phyloP scores from a whole-genome alignment of 2,329 filamentous ascomycete species.

The Apiospora rasikravindrae region DNA sequence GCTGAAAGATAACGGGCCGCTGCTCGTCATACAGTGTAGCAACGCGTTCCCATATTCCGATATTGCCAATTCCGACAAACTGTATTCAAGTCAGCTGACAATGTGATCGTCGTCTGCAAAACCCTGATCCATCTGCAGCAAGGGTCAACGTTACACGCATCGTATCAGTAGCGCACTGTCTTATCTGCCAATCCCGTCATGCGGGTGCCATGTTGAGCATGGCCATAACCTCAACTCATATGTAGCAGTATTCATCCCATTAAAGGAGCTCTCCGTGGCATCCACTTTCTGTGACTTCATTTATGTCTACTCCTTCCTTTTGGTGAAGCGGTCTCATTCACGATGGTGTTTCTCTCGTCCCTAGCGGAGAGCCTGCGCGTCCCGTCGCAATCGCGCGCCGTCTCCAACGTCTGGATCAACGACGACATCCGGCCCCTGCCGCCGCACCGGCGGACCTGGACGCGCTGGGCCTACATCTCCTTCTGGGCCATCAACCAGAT shows the following conservation, averaged over 20 bases:
- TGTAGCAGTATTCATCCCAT: background rate
- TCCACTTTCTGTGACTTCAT: no score
- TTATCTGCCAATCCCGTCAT: background rate
- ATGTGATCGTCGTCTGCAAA: background rate
- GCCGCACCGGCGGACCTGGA: constrained; percentile 5
- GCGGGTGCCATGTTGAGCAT: background rate
- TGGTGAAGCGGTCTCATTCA: background rate
- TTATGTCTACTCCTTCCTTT: background rate
- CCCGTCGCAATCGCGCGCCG: background rate
- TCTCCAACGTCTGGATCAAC: constrained; percentile 10
- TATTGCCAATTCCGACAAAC: background rate
- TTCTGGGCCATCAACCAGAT: constrained; percentile 18
- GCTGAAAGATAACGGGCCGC: background rate
- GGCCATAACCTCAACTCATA: background rate
- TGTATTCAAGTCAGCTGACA: background rate
- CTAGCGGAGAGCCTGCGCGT: background rate
- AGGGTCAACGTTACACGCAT: background rate
- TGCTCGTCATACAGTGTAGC: background rate
- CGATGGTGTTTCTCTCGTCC: background rate
- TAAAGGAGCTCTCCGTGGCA: background rate
- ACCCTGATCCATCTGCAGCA: background rate
- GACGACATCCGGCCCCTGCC: constrained; percentile 3
- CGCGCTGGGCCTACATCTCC: constrained; percentile 3
- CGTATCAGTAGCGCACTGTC: background rate
- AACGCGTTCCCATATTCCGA: no score